phyloP scores from a whole-genome alignment of 805 yeast genomes.

The Candida vaughaniae region DNA sequence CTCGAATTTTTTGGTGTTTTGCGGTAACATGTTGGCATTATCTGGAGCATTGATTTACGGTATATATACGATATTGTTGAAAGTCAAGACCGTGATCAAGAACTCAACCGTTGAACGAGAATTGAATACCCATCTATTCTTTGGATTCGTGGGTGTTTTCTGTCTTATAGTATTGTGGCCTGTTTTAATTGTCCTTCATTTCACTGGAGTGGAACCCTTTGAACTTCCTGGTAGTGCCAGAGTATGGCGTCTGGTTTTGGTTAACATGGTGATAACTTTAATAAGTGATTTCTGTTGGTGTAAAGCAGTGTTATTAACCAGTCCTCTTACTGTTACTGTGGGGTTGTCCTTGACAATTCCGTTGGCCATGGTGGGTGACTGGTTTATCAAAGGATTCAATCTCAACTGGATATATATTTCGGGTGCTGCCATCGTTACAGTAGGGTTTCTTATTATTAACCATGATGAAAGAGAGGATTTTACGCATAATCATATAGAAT shows the following conservation, averaged over 20 bases:
- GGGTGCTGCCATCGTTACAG: slow-evolving; percentile 79
- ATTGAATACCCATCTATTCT: slow-evolving; percentile 82
- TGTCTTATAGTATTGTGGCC: slow-evolving; percentile 83
- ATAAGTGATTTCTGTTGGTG: slow-evolving; percentile 95
- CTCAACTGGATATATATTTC: slow-evolving; percentile 63
- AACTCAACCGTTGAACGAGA: slow-evolving; percentile 61
- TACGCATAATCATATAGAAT: slow-evolving; percentile 11
- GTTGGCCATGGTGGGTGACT: slow-evolving; percentile 88
- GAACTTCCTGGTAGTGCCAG: slow-evolving; percentile 61
- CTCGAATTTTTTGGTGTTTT: slow-evolving; percentile 28
- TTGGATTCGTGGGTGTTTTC: slow-evolving; percentile 92
- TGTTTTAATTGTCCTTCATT: slow-evolving; percentile 62
- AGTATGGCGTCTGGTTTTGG: slow-evolving; percentile 51
- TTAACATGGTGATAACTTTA: slow-evolving; percentile 77
- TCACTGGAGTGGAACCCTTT: slow-evolving; percentile 63
- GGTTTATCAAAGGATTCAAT: slow-evolving; percentile 63
- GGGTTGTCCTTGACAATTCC: slow-evolving; percentile 94
- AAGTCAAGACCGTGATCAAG: slow-evolving; percentile 53
- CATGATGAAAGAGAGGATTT: slow-evolving; percentile 70
- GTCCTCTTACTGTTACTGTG: slow-evolving; percentile 93
- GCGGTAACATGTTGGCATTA: slow-evolving; percentile 81
- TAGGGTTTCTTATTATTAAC: slow-evolving; percentile 83
- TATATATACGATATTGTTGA: slow-evolving; percentile 80
- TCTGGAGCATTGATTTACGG: slow-evolving; percentile 90
- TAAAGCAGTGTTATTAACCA: slow-evolving; percentile 86